Evolutionary conservation across 129 eudicot species (phyloP).

Genomic region (Pseudognaphalium luteoalbum): DNA sequence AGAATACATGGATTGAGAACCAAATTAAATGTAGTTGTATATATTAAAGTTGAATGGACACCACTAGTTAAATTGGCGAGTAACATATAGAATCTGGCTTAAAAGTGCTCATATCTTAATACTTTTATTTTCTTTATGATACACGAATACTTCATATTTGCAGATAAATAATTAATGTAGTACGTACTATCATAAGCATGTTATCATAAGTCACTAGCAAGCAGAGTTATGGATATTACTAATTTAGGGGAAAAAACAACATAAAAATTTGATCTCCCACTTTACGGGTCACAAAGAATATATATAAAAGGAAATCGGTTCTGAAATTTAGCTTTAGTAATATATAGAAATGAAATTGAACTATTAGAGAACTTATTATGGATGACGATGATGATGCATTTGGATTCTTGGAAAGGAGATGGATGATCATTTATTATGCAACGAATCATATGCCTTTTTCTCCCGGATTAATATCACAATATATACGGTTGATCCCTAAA

Average conservation of each 20-base stretch:
- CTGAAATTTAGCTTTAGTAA: not conserved
- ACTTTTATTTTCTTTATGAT: constrained; percentile 4
- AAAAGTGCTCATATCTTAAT: not conserved
- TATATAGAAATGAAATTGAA: not conserved
- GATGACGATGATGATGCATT: constrained; percentile 7
- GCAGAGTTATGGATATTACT: constrained; percentile 14
- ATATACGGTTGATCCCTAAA: too few relatives aligned
- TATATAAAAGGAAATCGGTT: not conserved
- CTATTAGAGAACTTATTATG: constrained; percentile 15
- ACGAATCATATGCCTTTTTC: not conserved
- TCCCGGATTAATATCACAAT: not conserved
- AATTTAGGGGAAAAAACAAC: constrained; percentile 11
- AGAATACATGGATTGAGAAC: not conserved
- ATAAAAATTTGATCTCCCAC: constrained; percentile 16
- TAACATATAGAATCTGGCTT: not conserved
- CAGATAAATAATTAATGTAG: not conserved
- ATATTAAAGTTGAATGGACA: not conserved
- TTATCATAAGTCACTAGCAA: constrained; percentile 4
- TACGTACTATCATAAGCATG: not conserved
- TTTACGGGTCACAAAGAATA: constrained; percentile 26
- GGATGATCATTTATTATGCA: not conserved
- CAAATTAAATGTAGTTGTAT: not conserved
- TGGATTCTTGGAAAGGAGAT: constrained; percentile 4
- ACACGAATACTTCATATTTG: not conserved
- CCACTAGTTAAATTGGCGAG: not conserved